These are phyloP conservation scores for Gomphus sp. DNA, from an alignment of 1,284 basidiomycete species.

Conservation along the genomic window DNA sequence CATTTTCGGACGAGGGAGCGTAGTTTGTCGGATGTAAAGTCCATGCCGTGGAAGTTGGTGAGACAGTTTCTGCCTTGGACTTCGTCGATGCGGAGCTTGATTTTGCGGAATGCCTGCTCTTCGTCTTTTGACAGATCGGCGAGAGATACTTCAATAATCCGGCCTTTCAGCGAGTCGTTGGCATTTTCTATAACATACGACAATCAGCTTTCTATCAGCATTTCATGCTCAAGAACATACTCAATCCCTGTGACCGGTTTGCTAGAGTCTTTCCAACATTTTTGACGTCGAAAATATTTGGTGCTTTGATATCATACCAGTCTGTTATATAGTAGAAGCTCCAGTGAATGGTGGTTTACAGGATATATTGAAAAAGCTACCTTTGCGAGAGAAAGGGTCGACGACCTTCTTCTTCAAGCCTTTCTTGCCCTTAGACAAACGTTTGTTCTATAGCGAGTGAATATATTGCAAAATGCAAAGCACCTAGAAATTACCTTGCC, in stretches of 20 bases:
- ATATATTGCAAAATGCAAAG: conserved; percentile 4
- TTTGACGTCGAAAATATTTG: conserved; percentile 94
- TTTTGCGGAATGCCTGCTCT: conserved; percentile 99
- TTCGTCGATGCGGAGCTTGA: conserved; percentile 96
- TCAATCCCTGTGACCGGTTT: conserved; percentile 97
- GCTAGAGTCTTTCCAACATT: conserved; percentile 98
- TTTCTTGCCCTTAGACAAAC: conserved; percentile 99
- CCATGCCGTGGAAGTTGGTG: conserved; percentile 99
- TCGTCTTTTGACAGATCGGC: conserved; percentile 99
- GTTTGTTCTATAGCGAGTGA: conserved; percentile 71
- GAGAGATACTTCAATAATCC: conserved; percentile 93
- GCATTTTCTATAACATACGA: conserved; percentile 71
- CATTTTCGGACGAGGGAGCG: conserved; percentile 99
- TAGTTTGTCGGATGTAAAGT: conserved; percentile 99
- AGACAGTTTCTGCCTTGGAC: conserved; percentile 99
- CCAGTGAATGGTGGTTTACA: background rate
- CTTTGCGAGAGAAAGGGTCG: conserved; percentile 99
- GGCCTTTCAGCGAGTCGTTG: conserved; percentile 97
- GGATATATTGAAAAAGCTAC: conserved; percentile 29
- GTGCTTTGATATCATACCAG: conserved; percentile 99
- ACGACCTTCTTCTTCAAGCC: conserved; percentile 99
- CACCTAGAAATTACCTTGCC: conserved; percentile 57
- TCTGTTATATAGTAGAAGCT: conserved; percentile 47
- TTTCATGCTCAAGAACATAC: conserved; percentile 43
- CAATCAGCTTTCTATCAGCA: conserved; percentile 10